Evolutionary conservation across 164 flowering plant species (phyloP).

Genomic region (Kingdonia uniflora): DNA sequence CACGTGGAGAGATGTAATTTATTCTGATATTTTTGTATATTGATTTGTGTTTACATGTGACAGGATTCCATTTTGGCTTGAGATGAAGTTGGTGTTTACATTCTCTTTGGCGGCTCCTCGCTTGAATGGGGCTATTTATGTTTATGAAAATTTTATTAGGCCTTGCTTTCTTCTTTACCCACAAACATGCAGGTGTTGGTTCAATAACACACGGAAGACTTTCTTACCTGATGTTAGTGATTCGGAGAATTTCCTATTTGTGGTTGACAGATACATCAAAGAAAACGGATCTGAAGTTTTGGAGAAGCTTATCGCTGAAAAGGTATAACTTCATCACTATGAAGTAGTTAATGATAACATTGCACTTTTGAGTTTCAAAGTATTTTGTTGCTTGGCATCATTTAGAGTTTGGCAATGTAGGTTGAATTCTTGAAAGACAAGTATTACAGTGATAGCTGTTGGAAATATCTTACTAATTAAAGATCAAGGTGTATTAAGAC

Average conservation of each 20-base stretch:
- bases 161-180: conserved; percentile 49
- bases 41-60: neutral
- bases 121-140: conserved; percentile 80
- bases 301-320: neutral
- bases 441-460: too few relatives aligned
- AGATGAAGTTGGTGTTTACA: conserved; percentile 43
- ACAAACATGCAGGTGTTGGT: conserved; percentile 15
- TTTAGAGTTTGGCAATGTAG: too few relatives aligned
- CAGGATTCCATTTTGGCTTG: conserved; percentile 68
- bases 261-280: neutral
- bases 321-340: neutral
- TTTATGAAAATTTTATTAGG: conserved; percentile 53
- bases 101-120: conserved; percentile 83
- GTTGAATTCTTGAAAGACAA: too few relatives aligned
- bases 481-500: too few relatives aligned
- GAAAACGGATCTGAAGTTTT: conserved; percentile 2
- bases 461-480: too few relatives aligned
- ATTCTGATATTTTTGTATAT: neutral
- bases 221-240: neutral
- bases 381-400: too few relatives aligned
- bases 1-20: neutral
- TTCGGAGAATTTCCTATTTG: neutral
- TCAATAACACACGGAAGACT: neutral
- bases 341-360: too few relatives aligned
- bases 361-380: too few relatives aligned